Evolutionary conservation across 129 eudicot genomes (phyloP).

Genomic region (Erigeron canadensis): DNA sequence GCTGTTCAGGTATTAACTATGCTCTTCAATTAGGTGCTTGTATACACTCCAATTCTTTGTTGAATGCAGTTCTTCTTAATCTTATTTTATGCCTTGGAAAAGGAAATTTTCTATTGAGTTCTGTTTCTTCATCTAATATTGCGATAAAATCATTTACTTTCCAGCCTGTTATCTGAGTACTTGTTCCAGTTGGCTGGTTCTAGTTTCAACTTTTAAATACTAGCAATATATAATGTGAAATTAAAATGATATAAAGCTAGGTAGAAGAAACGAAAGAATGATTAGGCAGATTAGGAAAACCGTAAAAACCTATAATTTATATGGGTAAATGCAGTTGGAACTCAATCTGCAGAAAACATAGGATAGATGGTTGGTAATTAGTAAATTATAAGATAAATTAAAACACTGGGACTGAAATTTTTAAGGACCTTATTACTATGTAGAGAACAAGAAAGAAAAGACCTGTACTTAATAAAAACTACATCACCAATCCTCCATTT

Average conservation of each 20-base stretch:
- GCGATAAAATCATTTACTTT: not conserved
- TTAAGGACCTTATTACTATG: not conserved
- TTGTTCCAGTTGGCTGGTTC: not conserved
- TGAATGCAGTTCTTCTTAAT: not conserved
- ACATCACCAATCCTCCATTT: no score
- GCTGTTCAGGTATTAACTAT: conserved; percentile 66
- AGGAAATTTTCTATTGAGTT: not conserved
- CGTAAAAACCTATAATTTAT: not conserved
- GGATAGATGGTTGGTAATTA: not conserved
- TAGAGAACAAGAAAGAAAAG: not conserved
- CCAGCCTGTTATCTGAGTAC: not conserved
- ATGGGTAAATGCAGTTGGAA: not conserved
- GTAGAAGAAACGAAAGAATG: not conserved
- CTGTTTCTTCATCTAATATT: not conserved
- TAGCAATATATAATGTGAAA: not conserved
- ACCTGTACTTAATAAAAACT: not conserved
- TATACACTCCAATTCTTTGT: not conserved
- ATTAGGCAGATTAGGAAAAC: not conserved
- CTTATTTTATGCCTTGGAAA: not conserved
- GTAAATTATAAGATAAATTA: not conserved
- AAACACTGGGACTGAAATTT: not conserved
- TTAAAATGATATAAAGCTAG: no score
- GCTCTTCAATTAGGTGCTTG: not conserved
- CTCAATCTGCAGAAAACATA: not conserved
- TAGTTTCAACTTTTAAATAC: not conserved